A percentile compares a stretch with the other conserved stretches of the same genome.
Evolutionary conservation across 2,329 filamentous ascomycete genomes (phyloP).

Genomic region (Monosporascus sp.): DNA sequence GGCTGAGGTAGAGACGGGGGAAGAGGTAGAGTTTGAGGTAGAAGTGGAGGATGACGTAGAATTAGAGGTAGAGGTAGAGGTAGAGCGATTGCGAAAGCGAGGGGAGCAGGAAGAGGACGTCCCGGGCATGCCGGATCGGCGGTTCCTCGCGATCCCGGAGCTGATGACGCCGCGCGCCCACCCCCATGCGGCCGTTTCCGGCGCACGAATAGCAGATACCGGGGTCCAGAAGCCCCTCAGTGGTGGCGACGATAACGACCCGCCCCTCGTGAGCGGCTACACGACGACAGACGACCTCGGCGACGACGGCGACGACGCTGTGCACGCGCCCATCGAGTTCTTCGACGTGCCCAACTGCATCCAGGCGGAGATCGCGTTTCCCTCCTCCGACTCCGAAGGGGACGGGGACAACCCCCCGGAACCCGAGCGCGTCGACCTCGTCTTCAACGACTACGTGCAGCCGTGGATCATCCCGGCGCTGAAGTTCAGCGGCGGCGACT

Average conservation of each 20-base stretch:
- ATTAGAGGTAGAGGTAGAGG: background rate
- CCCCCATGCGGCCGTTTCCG: conserved; percentile 4
- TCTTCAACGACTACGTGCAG: conserved; percentile 90
- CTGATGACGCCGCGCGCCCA: conserved; percentile 20
- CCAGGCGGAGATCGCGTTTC: conserved; percentile 62
- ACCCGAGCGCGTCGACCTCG: conserved; percentile 74
- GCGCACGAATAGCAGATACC: conserved; percentile 12
- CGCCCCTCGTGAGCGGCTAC: conserved; percentile 56
- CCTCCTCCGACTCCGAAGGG: conserved; percentile 20
- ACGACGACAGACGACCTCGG: conserved; percentile 85
- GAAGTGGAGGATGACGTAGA: background rate
- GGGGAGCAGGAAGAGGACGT: background rate
- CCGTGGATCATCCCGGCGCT: conserved; percentile 75
- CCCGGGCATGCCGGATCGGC: conserved; percentile 32
- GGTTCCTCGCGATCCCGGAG: conserved; percentile 48
- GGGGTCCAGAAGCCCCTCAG: conserved; percentile 17
- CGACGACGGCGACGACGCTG: conserved; percentile 81
- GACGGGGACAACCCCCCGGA: conserved; percentile 31
- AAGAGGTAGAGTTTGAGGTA: no score
- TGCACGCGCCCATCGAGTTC: conserved; percentile 70
- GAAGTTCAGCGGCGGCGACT: conserved; percentile 52
- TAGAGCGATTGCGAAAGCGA: background rate
- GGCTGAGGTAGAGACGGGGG: background rate
- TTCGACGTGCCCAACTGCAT: conserved; percentile 82
- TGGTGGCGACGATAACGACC: conserved; percentile 15